Percentiles rank a stretch among this genome's conserved stretches.
Evolutionary conservation across 768 basidiomycete species (phyloP).

Genomic region (Tricholomella constricta): DNA sequence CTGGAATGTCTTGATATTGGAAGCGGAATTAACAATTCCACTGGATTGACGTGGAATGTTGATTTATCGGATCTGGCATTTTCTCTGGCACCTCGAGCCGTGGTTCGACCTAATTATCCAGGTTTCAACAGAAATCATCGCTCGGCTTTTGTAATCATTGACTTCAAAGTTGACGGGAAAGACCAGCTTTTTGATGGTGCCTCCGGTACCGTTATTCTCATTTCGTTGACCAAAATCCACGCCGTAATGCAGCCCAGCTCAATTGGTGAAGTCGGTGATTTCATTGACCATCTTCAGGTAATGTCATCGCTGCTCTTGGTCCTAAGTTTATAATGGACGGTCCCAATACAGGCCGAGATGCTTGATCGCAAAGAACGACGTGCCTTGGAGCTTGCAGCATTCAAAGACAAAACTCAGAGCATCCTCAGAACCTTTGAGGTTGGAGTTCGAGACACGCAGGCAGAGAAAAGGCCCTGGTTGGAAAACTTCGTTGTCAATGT

Average conservation of each 20-base stretch:
- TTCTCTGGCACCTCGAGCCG: constrained; percentile 72
- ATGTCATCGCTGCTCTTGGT: constrained; percentile 1
- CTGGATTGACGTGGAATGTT: constrained; percentile 63
- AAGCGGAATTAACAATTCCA: constrained; percentile 55
- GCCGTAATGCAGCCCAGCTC: constrained; percentile 96
- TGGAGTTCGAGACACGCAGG: constrained; percentile 44
- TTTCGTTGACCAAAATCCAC: constrained; percentile 76
- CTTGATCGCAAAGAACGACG: constrained; percentile 73
- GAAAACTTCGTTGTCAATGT: constrained; percentile 56
- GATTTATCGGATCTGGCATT: constrained; percentile 74
- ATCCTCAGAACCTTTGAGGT: constrained; percentile 78
- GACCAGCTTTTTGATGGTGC: constrained; percentile 25
- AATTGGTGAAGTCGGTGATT: constrained; percentile 87
- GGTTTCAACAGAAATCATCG: constrained; percentile 59
- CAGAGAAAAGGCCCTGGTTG: constrained; percentile 51
- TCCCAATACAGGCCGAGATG: constrained; percentile 63
- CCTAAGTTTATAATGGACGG: neutral
- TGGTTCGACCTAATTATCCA: constrained; percentile 32
- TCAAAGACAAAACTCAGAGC: constrained; percentile 77
- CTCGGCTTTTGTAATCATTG: constrained; percentile 84
- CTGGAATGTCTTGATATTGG: constrained; percentile 77
- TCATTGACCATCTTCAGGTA: constrained; percentile 84
- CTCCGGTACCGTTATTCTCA: constrained; percentile 40
- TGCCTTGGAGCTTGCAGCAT: constrained; percentile 73
- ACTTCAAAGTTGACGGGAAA: constrained; percentile 53